These are phyloP conservation scores for Prunus mira DNA, from an alignment of 306 rosid genomes.

Conservation along the genomic window DNA sequence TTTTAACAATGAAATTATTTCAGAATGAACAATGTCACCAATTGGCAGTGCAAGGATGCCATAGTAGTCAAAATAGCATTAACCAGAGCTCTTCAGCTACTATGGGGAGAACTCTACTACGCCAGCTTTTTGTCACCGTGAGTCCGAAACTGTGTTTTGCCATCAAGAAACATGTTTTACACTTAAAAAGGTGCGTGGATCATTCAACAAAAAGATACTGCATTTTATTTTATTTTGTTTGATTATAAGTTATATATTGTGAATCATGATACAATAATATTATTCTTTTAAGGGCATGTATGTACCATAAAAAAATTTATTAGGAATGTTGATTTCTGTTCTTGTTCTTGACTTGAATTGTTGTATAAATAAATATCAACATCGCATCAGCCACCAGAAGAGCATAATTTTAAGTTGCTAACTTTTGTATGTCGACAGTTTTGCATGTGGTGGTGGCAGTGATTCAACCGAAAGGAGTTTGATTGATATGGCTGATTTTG, in stretches of 20 bases:
- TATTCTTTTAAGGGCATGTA: too few species aligned
- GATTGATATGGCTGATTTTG: slow-evolving; percentile 36
- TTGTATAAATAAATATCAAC: not conserved
- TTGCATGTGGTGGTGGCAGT: slow-evolving; percentile 25
- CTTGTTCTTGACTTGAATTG: not conserved
- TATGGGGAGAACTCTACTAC: slow-evolving; percentile 27
- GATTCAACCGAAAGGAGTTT: slow-evolving; percentile 12
- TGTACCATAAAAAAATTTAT: too few species aligned
- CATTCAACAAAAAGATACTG: not conserved
- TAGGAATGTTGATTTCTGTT: not conserved
- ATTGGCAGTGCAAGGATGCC: slow-evolving; percentile 28
- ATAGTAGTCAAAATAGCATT: slow-evolving; percentile 15
- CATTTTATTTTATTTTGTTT: not conserved
- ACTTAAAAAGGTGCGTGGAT: slow-evolving; percentile 56
- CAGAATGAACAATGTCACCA: slow-evolving; percentile 52
- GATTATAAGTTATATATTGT: too few species aligned
- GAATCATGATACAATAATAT: too few species aligned
- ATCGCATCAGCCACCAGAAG: not conserved
- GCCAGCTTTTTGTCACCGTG: slow-evolving; percentile 74
- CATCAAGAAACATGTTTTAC: slow-evolving; percentile 56
- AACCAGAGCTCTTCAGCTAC: slow-evolving; percentile 18
- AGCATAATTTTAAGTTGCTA: not conserved
- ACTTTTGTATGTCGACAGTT: slow-evolving; percentile 32
- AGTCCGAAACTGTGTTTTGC: slow-evolving; percentile 76
- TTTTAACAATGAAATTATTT: slow-evolving; percentile 69